phyloP scores from a whole-genome alignment of 371 early-diverging fungal genomes.

The Entomophthora muscae region DNA sequence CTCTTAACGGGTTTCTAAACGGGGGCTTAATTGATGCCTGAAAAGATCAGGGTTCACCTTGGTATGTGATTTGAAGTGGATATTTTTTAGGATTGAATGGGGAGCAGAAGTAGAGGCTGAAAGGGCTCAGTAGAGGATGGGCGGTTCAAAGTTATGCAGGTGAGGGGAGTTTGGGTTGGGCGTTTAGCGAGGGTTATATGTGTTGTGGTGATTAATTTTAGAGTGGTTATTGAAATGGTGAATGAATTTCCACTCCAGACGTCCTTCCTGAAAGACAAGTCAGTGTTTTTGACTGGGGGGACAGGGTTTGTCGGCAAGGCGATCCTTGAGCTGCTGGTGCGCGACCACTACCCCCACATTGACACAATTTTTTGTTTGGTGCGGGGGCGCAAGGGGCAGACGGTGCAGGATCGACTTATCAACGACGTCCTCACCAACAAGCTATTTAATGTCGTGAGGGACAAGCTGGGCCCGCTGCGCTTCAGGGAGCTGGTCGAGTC shows the following conservation, averaged over 20 bases:
- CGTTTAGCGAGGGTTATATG: too few relatives aligned
- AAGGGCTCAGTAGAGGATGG: too few relatives aligned
- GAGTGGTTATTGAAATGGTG: conserved; percentile 1
- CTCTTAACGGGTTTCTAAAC: too few relatives aligned
- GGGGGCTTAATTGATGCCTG: too few relatives aligned
- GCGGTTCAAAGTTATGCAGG: too few relatives aligned
- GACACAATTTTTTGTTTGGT: conserved; percentile 14
- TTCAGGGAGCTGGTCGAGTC: conserved; percentile 19
- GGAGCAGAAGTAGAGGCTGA: too few relatives aligned
- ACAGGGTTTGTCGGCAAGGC: conserved; percentile 46
- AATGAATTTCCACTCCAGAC: conserved; percentile 1
- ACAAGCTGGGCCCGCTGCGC: conserved; percentile 12
- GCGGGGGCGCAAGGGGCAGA: conserved; percentile 15
- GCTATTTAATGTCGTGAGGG: conserved; percentile 17
- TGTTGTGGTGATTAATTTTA: too few relatives aligned
- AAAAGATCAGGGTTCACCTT: too few relatives aligned
- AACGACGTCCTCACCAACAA: conserved; percentile 15
- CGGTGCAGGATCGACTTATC: conserved; percentile 15
- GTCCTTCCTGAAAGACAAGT: conserved; percentile 19
- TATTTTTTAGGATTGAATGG: too few relatives aligned
- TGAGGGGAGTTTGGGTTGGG: too few relatives aligned
- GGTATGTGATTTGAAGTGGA: too few relatives aligned
- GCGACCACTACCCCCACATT: conserved; percentile 10
- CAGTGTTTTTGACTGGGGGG: conserved; percentile 32
- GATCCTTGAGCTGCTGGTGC: conserved; percentile 29